Base-by-base conservation (phyloP, 2,329 filamentous ascomycete species). In the Thelonectria olida region DNA sequence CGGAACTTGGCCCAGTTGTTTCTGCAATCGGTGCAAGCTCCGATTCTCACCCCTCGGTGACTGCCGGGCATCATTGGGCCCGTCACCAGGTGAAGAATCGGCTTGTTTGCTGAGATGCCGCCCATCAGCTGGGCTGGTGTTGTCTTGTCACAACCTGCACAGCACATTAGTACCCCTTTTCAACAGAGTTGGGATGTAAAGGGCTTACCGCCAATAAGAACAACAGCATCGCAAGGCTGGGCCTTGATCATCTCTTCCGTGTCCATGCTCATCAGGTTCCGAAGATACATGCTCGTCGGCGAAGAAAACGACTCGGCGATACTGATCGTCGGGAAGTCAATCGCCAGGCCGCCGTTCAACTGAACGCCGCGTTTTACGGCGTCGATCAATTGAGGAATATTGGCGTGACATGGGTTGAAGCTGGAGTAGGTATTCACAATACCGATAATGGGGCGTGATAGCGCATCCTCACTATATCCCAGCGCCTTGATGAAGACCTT, bases 401-500 rank as follows among this genome's bases (percentile, higher is more conserved):
- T 92, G 61, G 87, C 89, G 68, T 92, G 90, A 72, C 90, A 92
- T 1, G 90, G 89, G 72, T 92, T 93, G 79, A 92, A 90, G 62
- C 85, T 84, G 0, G 89, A 92, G 69, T 86, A 88, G 0, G 90
- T 92, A 75, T 92, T 91, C 74, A 91, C 86, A 61, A 93, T 88
- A 49, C 90, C 90, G n/a, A 92, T 81, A 55, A 92, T 90, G 2
- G 90, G 90, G 2, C 89, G 79, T 0, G 87, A 88, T 0, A 93
- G 83, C 0, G 90, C 87, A 69, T 91, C 89, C 66, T 92, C 90
- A 59, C 86, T 88, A 73, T 92, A 92, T 0, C 90, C 90, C 2
- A 92, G 81, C 0, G 90, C 89, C 74, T 92, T 92, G 79, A 92
- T 92, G 75, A 92, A 92, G 22, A 89, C 90, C 70, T 92, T 92